Evolutionary conservation across 176 grass and related monocot species (phyloP).

Genomic region (Lolium multiflorum): DNA sequence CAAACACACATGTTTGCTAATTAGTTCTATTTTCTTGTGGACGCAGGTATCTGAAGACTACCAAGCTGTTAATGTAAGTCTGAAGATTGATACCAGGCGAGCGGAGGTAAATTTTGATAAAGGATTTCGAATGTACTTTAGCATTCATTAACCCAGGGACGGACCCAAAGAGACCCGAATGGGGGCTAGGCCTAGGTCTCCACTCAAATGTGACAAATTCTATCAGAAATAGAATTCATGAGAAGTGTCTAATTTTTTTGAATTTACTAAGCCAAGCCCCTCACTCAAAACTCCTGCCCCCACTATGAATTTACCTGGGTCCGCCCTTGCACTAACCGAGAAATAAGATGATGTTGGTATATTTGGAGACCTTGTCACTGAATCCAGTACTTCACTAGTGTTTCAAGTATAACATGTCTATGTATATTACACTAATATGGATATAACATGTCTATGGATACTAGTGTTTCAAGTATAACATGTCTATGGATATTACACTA

Average conservation of each 20-base stretch:
- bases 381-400: slow-evolving; percentile 9
- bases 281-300: no score
- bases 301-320: no score
- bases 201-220: no score
- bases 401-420: not conserved
- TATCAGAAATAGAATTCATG: no score
- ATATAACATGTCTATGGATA: no score
- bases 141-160: slow-evolving; percentile 6
- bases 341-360: slow-evolving; percentile 17
- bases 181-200: no score
- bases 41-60: slow-evolving; percentile 69
- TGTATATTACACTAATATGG: not conserved
- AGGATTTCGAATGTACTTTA: slow-evolving; percentile 1
- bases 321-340: not conserved
- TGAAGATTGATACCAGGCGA: slow-evolving; percentile 59
- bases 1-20: slow-evolving; percentile 27
- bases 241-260: no score
- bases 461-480: no score
- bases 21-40: slow-evolving; percentile 30
- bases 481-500: no score
- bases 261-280: no score
- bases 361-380: not conserved
- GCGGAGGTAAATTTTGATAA: slow-evolving; percentile 57
- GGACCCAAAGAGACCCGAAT: no score
- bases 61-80: slow-evolving; percentile 72